Conservation (phyloP, 495 filamentous ascomycete genomes). For the Penicillium argentinense region DNA sequence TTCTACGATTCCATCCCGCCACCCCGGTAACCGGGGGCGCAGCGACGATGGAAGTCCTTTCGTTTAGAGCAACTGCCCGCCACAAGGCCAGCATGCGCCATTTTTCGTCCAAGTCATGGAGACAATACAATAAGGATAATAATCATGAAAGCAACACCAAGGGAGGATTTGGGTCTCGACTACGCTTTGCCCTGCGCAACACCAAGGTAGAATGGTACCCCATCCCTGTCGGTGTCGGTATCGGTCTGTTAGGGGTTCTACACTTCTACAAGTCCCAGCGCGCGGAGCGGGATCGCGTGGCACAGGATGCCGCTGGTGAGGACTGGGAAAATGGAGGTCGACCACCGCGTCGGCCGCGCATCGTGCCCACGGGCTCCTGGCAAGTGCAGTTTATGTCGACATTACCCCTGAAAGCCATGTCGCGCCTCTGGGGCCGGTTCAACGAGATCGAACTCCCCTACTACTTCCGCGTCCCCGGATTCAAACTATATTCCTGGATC, state of each 20-base stretch:
- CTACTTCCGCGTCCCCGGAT: constrained; percentile 89
- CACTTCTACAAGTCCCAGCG: constrained; percentile 77
- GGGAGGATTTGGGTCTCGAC: constrained; percentile 62
- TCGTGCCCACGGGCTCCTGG: constrained; percentile 89
- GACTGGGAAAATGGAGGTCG: constrained; percentile 48
- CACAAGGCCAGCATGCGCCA: constrained; percentile 35
- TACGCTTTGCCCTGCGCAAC: constrained; percentile 61
- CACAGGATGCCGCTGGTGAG: constrained; percentile 52
- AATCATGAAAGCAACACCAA: constrained; percentile 40
- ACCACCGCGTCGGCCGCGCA: constrained; percentile 61
- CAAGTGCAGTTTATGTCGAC: constrained; percentile 97
- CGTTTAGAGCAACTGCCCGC: constrained; percentile 41
- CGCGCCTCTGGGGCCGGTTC: constrained; percentile 89
- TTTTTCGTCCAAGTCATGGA: constrained; percentile 44
- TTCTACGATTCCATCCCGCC: constrained; percentile 30
- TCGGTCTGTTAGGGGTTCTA: constrained; percentile 78
- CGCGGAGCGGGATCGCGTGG: constrained; percentile 50
- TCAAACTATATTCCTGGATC: constrained; percentile 85
- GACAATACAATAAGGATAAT: constrained; percentile 37
- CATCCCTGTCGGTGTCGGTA: constrained; percentile 89
- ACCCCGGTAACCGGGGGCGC: constrained; percentile 26
- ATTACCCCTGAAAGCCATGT: constrained; percentile 89
- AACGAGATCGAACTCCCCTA: constrained; percentile 92
- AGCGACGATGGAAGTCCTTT: constrained; percentile 40
- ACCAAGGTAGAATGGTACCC: constrained; percentile 92